These are phyloP conservation scores for Pythium dissotocum DNA, from an alignment of 352 stramenopile genomes.

Conservation along the genomic window DNA sequence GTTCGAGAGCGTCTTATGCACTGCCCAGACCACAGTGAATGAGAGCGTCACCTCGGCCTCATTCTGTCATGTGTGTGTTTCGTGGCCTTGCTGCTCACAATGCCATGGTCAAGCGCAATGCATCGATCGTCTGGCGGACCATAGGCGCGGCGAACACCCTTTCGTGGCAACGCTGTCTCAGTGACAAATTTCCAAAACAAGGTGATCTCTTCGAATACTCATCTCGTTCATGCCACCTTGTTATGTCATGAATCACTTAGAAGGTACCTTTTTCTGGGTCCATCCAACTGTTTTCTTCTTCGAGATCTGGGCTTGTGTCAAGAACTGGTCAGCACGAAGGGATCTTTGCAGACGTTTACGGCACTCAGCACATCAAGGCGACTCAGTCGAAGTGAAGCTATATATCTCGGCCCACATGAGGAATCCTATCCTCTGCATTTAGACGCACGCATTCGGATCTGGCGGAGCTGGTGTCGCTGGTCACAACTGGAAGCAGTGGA, in stretches of 20 bases:
- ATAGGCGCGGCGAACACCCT: slow-evolving; percentile 5
- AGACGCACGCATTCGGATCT: not conserved
- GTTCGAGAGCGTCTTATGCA: not conserved
- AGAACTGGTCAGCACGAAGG: slow-evolving; percentile 5
- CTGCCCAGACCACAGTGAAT: not conserved
- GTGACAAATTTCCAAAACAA: not conserved
- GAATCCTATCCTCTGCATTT: not conserved
- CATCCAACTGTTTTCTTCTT: not conserved
- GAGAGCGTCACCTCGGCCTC: not conserved
- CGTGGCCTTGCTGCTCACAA: slow-evolving; percentile 1
- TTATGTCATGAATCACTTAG: not conserved
- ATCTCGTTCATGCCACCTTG: not conserved
- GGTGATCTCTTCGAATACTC: not conserved
- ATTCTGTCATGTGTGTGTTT: not conserved
- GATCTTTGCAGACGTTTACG: not conserved
- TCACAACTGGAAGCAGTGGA: too few relatives aligned
- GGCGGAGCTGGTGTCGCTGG: too few relatives aligned
- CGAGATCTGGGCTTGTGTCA: slow-evolving; percentile 5
- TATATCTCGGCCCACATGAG: not conserved
- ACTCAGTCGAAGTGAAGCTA: not conserved
- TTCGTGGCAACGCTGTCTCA: not conserved
- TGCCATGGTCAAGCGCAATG: not conserved
- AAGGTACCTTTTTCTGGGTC: not conserved
- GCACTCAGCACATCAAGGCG: not conserved
- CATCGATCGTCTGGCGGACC: not conserved